Conservation (phyloP, 352 stramenopile species). For the Phytophthora sojae region DNA sequence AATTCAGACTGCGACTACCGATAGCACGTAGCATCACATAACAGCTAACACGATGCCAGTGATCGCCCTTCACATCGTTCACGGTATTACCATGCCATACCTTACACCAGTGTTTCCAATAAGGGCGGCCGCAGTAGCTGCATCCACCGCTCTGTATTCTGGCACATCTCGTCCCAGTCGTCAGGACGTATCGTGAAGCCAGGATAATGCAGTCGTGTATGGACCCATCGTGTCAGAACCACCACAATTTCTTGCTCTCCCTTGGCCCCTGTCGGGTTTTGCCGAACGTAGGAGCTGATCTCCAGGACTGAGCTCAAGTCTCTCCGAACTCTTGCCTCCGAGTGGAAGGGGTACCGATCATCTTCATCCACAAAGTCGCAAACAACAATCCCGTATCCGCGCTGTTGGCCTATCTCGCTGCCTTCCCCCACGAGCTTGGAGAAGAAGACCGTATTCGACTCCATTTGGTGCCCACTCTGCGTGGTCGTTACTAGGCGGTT, state of each 20-base stretch:
- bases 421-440: slow-evolving; percentile 27
- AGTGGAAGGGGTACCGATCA: slow-evolving; percentile 29
- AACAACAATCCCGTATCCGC: slow-evolving; percentile 26
- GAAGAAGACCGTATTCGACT: slow-evolving; percentile 47
- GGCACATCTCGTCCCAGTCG: slow-evolving; percentile 17
- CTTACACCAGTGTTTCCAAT: slow-evolving; percentile 20
- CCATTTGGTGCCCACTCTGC: slow-evolving; percentile 21
- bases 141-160: slow-evolving; percentile 28
- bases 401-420: slow-evolving; percentile 8
- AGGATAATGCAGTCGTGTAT: slow-evolving; percentile 23
- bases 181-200: slow-evolving; percentile 12
- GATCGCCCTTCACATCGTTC: not conserved
- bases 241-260: slow-evolving; percentile 2
- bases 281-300: slow-evolving; percentile 23
- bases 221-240: slow-evolving; percentile 30
- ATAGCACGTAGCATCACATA: not conserved
- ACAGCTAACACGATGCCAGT: not conserved
- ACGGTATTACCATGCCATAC: not conserved
- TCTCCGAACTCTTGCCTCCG: slow-evolving; percentile 23
- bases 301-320: slow-evolving; percentile 34
- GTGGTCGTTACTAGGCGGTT: slow-evolving; percentile 43
- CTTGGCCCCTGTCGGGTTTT: not conserved
- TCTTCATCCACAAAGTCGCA: slow-evolving; percentile 40
- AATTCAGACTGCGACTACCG: no score
- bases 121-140: slow-evolving; percentile 23